Conservation (phyloP, 257 asterid species). For the Scutellaria barbata region DNA sequence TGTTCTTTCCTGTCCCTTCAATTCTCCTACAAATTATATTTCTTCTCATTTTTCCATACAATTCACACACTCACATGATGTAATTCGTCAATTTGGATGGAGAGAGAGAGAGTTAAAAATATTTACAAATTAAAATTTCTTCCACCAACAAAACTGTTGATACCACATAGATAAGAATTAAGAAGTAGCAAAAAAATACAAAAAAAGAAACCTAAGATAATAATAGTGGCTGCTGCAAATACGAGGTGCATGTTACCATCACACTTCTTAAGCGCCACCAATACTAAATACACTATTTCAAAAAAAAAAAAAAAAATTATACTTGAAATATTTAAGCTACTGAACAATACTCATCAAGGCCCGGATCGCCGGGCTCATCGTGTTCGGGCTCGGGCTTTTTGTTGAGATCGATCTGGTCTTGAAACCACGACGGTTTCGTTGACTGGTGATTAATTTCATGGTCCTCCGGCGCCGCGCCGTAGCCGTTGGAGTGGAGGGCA, state of each 20-base stretch:
- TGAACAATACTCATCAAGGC: conserved; percentile 34
- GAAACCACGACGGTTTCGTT: conserved; percentile 56
- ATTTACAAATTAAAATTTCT: conserved; percentile 28
- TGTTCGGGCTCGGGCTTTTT: conserved; percentile 46
- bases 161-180: not conserved
- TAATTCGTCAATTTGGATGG: conserved; percentile 6
- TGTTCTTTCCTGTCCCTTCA: conserved; percentile 10
- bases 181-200: conserved; percentile 27
- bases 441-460: conserved; percentile 30
- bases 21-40: not conserved
- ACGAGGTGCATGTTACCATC: conserved; percentile 40
- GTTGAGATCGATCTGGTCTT: conserved; percentile 62
- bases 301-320: not conserved
- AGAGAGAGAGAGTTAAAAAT: not conserved
- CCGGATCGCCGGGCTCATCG: conserved; percentile 32
- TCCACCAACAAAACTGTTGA: conserved; percentile 36
- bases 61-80: not conserved
- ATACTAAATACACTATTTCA: no score
- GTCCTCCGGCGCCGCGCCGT: conserved; percentile 13
- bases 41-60: not conserved
- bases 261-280: conserved; percentile 10
- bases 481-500: conserved; percentile 52
- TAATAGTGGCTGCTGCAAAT: conserved; percentile 23
- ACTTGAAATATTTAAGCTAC: not conserved
- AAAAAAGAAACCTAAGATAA: conserved; percentile 28